These are phyloP conservation scores for Picea sitchensis DNA, from an alignment of 75 land plant genomes.

Conservation along the genomic window DNA sequence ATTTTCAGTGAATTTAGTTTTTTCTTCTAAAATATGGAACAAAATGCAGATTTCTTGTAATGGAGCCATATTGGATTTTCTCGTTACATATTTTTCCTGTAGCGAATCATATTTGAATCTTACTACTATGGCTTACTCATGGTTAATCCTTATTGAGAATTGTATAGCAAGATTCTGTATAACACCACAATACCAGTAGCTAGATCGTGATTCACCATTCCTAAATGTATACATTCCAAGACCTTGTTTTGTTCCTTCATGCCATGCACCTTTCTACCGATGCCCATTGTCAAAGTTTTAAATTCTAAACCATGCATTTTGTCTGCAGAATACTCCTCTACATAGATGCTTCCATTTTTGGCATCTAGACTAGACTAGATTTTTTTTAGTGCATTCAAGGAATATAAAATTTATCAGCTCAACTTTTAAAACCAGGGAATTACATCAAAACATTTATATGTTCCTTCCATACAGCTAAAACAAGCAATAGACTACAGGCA, in stretches of 20 bases:
- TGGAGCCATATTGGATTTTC: too few relatives aligned
- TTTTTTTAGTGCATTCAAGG: too few relatives aligned
- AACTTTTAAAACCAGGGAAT: too few relatives aligned
- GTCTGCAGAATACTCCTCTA: slow-evolving; percentile 80
- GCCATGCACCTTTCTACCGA: slow-evolving; percentile 91
- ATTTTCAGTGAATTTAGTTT: too few relatives aligned
- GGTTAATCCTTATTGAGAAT: background rate
- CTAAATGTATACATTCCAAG: slow-evolving; percentile 92
- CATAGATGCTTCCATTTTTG: slow-evolving; percentile 78
- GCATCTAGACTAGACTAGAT: background rate
- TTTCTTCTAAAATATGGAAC: too few relatives aligned
- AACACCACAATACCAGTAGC: slow-evolving; percentile 69
- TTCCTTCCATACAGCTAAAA: too few relatives aligned
- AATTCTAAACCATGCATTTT: slow-evolving; percentile 82
- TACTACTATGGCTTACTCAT: background rate
- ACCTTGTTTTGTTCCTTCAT: slow-evolving; percentile 86
- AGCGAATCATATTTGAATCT: too few relatives aligned
- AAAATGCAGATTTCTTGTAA: too few relatives aligned
- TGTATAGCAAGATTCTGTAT: slow-evolving; percentile 46
- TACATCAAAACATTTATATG: too few relatives aligned
- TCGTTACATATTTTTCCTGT: too few relatives aligned
- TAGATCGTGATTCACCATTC: slow-evolving; percentile 71
- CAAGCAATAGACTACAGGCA: too few relatives aligned
- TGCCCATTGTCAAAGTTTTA: slow-evolving; percentile 86
- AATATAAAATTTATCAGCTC: too few relatives aligned